Evolutionary conservation across 2,329 filamentous ascomycete species (phyloP), one percentile per base, ranked within the genome.

Genomic region (Neoascochyta sp.): DNA sequence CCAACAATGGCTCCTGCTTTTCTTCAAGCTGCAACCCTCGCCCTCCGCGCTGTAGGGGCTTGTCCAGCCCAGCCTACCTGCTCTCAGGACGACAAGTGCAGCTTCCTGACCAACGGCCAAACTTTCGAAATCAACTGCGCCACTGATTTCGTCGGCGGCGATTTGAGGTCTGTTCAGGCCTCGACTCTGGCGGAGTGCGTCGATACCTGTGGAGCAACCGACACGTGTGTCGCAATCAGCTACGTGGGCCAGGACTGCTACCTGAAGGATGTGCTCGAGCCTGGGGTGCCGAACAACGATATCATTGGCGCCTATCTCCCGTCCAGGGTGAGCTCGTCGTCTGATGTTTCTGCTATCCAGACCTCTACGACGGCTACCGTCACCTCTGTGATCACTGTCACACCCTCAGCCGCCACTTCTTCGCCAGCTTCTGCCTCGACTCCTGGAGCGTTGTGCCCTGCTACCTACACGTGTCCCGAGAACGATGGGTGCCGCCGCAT

Each of bases 201-300:
- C 25, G 19, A 10, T 5, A 17, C 13, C 13, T 34, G 31, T 12
- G 13, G 25, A 3, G 13, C 7, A 3, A 28, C 16, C 1, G 16
- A n/a, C 4, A n/a, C 9, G 2, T 34, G 31, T n/a, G 25, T 28
- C 4, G 31, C 25, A 7, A 26, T 12, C 6, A 34, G 31, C 25
- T 34, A 34, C 13, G 25, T 34, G 9, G 22, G 21, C 14, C 11
- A 12, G n/a, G 26, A 34, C 10, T 34, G 25, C 9, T 34, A 34
- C 13, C 10, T 34, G 31, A 29, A 34, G 18, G 10, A 9, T 3
- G 22, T 11, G 1, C 21, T 29, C 4, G 12, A 7, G 3, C 9
- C 25, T n/a, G 27, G 17, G 23, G 11, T 16, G 16, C 15, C 27
- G 7, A 30, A 23, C n/a, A n/a, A n/a, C 18, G 10, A 20, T 10